These are phyloP conservation scores for Pseudogymnoascus sp. DNA, from an alignment of 2,329 filamentous ascomycete genomes.

Conservation along the genomic window DNA sequence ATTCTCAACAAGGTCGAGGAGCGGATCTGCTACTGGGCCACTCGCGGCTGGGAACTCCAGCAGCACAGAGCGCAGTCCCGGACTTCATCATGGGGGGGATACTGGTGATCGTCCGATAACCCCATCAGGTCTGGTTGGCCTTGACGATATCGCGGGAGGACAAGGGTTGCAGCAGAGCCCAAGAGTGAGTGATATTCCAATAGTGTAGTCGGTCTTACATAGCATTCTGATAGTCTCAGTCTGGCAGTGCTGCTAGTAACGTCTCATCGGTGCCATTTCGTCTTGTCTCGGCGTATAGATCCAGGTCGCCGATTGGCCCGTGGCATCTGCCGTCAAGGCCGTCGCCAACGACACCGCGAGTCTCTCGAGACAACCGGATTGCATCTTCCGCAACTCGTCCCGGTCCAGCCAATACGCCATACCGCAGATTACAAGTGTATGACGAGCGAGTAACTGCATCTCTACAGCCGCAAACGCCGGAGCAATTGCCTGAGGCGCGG, in stretches of 20 bases:
- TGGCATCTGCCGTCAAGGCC: not conserved
- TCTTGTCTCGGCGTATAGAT: slow-evolving; percentile 10
- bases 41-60: slow-evolving; percentile 9
- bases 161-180: not conserved
- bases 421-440: slow-evolving; percentile 33
- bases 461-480: slow-evolving; percentile 42
- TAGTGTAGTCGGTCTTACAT: not conserved
- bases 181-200: slow-evolving; percentile 10
- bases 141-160: not conserved
- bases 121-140: not conserved
- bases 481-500: slow-evolving; percentile 39
- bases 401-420: slow-evolving; percentile 19
- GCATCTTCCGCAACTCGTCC: slow-evolving; percentile 13
- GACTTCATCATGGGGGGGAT: not conserved
- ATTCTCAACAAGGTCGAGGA: slow-evolving; percentile 22
- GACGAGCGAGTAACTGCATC: slow-evolving; percentile 37
- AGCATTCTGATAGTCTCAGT: slow-evolving; percentile 4
- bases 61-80: not conserved
- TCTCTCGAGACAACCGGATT: slow-evolving; percentile 10
- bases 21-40: slow-evolving; percentile 18
- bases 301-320: slow-evolving; percentile 4
- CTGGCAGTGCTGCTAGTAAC: slow-evolving; percentile 6
- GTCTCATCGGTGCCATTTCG: slow-evolving; percentile 7
- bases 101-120: not conserved
- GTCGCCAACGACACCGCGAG: slow-evolving; percentile 8